Evolutionary conservation across 305 asterid genomes (phyloP).

Genomic region (Euphrasia arctica): DNA sequence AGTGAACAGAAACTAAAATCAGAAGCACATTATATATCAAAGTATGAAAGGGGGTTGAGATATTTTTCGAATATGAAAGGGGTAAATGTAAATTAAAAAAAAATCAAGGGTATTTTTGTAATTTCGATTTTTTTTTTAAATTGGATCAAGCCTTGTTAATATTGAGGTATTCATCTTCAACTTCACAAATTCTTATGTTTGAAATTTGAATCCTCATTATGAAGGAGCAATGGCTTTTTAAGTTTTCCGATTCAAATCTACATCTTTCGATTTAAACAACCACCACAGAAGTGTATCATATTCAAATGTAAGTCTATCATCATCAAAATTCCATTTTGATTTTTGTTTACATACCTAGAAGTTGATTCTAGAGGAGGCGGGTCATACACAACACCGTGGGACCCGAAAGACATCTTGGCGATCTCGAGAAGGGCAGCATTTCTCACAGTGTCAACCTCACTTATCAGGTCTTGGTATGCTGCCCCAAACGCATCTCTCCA

Average conservation of each 20-base stretch:
- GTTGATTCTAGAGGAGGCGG: conserved; percentile 34
- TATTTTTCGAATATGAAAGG: background rate
- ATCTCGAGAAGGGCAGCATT: conserved; percentile 74
- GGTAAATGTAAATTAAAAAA: background rate
- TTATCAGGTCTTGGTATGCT: conserved; percentile 76
- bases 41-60: background rate
- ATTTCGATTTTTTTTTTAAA: background rate
- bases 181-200: background rate
- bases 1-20: background rate
- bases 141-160: background rate
- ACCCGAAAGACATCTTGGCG: conserved; percentile 82
- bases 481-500: conserved; percentile 95
- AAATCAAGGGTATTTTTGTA: background rate
- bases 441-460: conserved; percentile 48
- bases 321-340: background rate
- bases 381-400: conserved; percentile 36
- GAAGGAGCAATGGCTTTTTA: background rate
- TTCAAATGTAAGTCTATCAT: background rate
- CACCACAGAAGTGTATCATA: background rate
- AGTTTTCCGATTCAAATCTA: background rate
- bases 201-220: no score
- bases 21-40: background rate
- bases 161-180: background rate
- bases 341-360: conserved; percentile 24
- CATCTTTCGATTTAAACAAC: background rate